These are phyloP conservation scores for Picocystis sp. DNA, from an alignment of 163 green algal species.

Conservation along the genomic window DNA sequence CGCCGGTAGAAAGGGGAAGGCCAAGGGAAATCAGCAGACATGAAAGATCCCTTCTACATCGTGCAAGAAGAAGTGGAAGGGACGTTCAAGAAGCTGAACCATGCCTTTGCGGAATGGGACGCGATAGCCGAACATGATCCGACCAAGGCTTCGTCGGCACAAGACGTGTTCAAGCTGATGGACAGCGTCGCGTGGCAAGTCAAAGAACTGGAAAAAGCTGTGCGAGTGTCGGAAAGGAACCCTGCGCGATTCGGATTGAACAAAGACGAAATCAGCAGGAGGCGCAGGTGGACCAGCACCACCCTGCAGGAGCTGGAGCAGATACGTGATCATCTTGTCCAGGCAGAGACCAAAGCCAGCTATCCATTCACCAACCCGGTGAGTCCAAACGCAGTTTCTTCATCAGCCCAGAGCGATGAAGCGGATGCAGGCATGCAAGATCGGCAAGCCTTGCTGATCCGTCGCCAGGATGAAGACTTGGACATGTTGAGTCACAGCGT, in stretches of 20 bases:
- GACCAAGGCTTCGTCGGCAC: too few species aligned
- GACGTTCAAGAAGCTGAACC: too few species aligned
- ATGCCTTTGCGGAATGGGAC: too few species aligned
- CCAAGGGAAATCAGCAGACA: too few species aligned
- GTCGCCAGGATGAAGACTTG: slow-evolving; percentile 33
- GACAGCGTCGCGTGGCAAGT: slow-evolving; percentile 20
- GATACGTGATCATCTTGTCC: too few species aligned
- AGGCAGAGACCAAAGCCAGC: too few species aligned
- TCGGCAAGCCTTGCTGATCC: slow-evolving; percentile 28
- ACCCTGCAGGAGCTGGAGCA: slow-evolving; percentile 22
- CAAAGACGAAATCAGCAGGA: slow-evolving; percentile 27
- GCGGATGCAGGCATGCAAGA: too few species aligned
- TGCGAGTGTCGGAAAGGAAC: slow-evolving; percentile 46
- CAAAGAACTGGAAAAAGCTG: slow-evolving; percentile 36
- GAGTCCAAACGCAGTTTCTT: too few species aligned
- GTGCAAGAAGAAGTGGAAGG: slow-evolving; percentile 26
- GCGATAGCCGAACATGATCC: too few species aligned
- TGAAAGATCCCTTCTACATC: slow-evolving; percentile 41
- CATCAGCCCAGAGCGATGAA: too few species aligned
- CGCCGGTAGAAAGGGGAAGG: too few species aligned
- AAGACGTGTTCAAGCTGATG: slow-evolving; percentile 1
- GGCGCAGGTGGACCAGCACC: slow-evolving; percentile 32
- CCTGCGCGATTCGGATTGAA: slow-evolving; percentile 37
- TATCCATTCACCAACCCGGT: too few species aligned
- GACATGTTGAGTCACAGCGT: slow-evolving; percentile 36